Evolutionary conservation across 257 asterid genomes (phyloP), one percentile per base, ranked within the genome.

Genomic region (Nicotiana sylvestris): DNA sequence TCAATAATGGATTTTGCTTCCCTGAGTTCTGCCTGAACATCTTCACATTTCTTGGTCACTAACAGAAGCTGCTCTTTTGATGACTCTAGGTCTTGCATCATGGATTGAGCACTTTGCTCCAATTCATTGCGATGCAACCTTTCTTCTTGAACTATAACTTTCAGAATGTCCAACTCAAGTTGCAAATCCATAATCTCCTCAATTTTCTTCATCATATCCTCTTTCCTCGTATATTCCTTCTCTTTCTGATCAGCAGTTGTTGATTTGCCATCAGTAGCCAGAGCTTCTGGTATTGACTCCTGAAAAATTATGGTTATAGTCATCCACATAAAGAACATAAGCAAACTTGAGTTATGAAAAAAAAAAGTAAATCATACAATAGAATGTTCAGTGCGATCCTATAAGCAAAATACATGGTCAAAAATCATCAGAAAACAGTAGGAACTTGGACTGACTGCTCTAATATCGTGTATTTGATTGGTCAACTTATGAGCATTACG

Each of bases 81-180:
- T 84, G 89, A 85, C 85, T 90, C 91, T 82, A 92, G 94, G 83
- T 91, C 94, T 81, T 76, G 82, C 82, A 76, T 81, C 84, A 90
- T 76, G 81, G 92, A 86, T 82, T 89, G 87, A 65, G 89, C 87
- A 80, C 49, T 88, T 80, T 90, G 89, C 89, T 90, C 97, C 56
- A 78, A 78, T 85, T 90, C 97, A 64, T 81, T 85, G 66, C 79
- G 84, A 82, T 76, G 58, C 51, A 92, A 89, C 88, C 91, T 92
- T 90, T 94, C 97, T 87, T 96, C 99, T 91, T 91, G 89, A 25
- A 93, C 90, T 85, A 94, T 92, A 62, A 86, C 86, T 86, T 94
- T 93, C 76, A 93, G 81, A 90, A 96, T 91, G 86, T 96, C 99
- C 89, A 93, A 84, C 91, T 94, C 98, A 85, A 96, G 88, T 81